Evolutionary conservation across 1,284 basidiomycete species (phyloP).

Genomic region (Pholiota adiposa): DNA sequence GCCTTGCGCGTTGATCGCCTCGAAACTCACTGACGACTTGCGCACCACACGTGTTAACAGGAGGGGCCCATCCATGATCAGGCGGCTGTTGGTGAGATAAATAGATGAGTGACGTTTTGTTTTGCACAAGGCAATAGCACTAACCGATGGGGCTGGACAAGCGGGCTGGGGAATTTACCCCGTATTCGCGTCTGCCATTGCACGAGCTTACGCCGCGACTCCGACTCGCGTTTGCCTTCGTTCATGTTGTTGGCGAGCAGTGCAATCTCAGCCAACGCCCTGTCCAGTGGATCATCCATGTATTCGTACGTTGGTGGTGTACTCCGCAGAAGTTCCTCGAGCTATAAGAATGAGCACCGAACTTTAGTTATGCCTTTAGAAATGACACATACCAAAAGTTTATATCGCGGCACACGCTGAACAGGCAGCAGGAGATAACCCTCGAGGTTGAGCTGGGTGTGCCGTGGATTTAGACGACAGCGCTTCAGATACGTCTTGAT

Average conservation of each 20-base stretch:
- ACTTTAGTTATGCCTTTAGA: too few relatives aligned
- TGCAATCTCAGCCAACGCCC: constrained; percentile 85
- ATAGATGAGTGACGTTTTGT: neutral
- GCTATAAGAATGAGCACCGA: too few relatives aligned
- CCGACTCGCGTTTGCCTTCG: constrained; percentile 93
- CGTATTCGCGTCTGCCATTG: constrained; percentile 93
- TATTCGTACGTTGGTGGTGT: constrained; percentile 79
- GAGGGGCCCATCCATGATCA: constrained; percentile 88
- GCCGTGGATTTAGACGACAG: constrained; percentile 82
- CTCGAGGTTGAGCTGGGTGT: constrained; percentile 97
- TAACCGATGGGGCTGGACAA: constrained; percentile 96
- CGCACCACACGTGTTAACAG: constrained; percentile 88
- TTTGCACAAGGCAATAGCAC: neutral
- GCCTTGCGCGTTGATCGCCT: constrained; percentile 77
- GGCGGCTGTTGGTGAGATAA: constrained; percentile 55
- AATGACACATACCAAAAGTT: constrained; percentile 70
- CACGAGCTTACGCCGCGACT: constrained; percentile 86
- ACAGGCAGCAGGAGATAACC: constrained; percentile 94
- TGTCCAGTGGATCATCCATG: constrained; percentile 83
- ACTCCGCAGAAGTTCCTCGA: constrained; percentile 83
- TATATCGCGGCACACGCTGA: constrained; percentile 96
- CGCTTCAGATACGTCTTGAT: constrained; percentile 88
- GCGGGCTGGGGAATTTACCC: constrained; percentile 90
- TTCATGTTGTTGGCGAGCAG: constrained; percentile 93
- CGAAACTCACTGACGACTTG: constrained; percentile 84